A percentile compares a stretch with the other conserved stretches of the same genome.
Conservation (phyloP, 139 green algal species). For the Zygnema cylindricum region DNA sequence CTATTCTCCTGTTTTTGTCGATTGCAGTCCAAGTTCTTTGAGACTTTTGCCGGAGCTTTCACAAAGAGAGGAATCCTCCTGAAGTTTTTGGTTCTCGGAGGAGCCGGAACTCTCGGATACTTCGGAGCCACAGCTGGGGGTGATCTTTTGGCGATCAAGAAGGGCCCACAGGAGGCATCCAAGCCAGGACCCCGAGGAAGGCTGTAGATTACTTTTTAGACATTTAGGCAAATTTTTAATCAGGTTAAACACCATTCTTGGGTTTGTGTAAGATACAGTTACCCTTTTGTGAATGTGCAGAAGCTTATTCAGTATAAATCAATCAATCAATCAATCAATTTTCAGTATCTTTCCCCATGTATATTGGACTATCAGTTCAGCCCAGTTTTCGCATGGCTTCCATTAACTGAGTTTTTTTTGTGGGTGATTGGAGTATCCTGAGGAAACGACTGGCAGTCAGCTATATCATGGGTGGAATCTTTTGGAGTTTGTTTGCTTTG, state of each 20-base stretch:
- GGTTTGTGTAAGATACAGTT: not conserved
- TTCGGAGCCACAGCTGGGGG: conserved; percentile 84
- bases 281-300: not conserved
- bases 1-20: no score
- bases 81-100: conserved; percentile 78
- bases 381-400: no score
- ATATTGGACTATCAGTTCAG: no score
- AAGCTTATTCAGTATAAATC: no score
- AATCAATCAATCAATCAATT: no score
- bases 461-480: no score
- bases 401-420: no score
- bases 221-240: not conserved
- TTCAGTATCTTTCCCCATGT: no score
- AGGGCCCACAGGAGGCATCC: conserved; percentile 76
- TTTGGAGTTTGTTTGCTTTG: no score
- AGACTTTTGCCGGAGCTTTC: conserved; percentile 80
- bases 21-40: conserved; percentile 91
- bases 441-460: no score
- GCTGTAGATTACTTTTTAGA: conserved; percentile 44
- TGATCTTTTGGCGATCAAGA: conserved; percentile 89
- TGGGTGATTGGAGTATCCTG: no score
- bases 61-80: conserved; percentile 84
- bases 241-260: not conserved
- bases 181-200: conserved; percentile 64
- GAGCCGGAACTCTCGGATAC: conserved; percentile 70